Conservation (phyloP, 2,329 filamentous ascomycete genomes). For the Xylaria sp. region DNA sequence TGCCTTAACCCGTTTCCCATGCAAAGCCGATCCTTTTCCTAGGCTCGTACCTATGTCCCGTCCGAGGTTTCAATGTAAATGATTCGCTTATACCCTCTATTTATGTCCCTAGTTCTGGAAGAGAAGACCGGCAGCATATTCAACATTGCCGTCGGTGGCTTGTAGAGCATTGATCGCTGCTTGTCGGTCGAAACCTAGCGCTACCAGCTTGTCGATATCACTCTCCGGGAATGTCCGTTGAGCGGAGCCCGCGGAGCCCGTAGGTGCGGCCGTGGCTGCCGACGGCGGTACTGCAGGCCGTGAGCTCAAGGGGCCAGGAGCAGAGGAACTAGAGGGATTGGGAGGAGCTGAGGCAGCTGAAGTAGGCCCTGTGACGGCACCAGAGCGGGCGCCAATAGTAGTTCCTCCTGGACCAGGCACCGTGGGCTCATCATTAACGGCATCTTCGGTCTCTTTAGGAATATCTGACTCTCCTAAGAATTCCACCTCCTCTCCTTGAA, state of each 20-base stretch:
- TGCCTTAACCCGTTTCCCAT: conserved; percentile 25
- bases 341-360: conserved; percentile 46
- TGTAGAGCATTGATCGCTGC: conserved; percentile 84
- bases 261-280: conserved; percentile 17
- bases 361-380: conserved; percentile 72
- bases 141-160: conserved; percentile 85
- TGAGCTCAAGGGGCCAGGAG: conserved; percentile 45
- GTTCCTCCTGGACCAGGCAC: conserved; percentile 89
- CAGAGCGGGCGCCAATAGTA: conserved; percentile 84
- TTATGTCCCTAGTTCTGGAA: conserved; percentile 59
- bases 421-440: conserved; percentile 80
- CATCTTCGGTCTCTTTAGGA: conserved; percentile 82
- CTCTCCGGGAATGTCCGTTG: conserved; percentile 65
- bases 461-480: conserved; percentile 95
- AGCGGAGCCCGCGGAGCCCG: conserved; percentile 44
- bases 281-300: conserved; percentile 44
- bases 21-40: conserved; percentile 26
- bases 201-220: conserved; percentile 78
- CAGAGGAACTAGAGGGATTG: conserved; percentile 44
- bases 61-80: conserved; percentile 19
- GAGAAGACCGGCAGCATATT: conserved; percentile 86
- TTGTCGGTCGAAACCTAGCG: conserved; percentile 80
- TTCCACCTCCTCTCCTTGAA: conserved; percentile 86
- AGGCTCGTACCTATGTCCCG: conserved; percentile 23
- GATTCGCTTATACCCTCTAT: conserved; percentile 16